A percentile compares a stretch with the other conserved stretches of the same genome.
phyloP scores from a whole-genome alignment of 2,329 filamentous ascomycete species.

The Talaromyces albobiverticillius region DNA sequence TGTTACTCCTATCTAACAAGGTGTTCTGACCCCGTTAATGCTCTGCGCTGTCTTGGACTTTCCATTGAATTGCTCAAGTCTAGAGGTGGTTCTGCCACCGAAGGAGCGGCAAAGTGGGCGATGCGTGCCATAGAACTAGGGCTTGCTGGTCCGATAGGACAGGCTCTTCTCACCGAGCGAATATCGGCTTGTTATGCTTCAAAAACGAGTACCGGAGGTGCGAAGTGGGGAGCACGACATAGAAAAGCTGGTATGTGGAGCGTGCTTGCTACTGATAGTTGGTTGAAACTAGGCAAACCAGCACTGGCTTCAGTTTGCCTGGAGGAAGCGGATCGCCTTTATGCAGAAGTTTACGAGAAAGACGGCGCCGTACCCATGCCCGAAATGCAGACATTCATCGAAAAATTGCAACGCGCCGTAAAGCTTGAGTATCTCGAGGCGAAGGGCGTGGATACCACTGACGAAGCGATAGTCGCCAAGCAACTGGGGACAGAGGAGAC shows the following conservation, averaged over 20 bases:
- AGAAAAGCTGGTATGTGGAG: conserved; percentile 91
- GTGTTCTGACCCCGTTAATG: conserved; percentile 74
- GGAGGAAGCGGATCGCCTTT: conserved; percentile 61
- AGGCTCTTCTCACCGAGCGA: conserved; percentile 81
- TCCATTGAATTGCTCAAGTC: conserved; percentile 79
- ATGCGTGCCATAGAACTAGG: conserved; percentile 74
- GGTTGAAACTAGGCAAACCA: conserved; percentile 73
- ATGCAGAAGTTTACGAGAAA: conserved; percentile 42
- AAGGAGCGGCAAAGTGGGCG: conserved; percentile 85
- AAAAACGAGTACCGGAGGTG: conserved; percentile 64
- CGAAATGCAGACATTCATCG: conserved; percentile 50
- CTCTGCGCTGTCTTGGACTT: conserved; percentile 72
- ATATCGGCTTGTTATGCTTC: conserved; percentile 80
- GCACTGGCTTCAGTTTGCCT: conserved; percentile 76
- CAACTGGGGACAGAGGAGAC: conserved; percentile 36
- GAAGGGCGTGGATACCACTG: conserved; percentile 32
- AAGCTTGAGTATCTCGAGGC: conserved; percentile 44
- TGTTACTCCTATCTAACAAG: conserved; percentile 90
- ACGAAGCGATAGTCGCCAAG: conserved; percentile 28
- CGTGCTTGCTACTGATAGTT: conserved; percentile 76
- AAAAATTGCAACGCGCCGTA: conserved; percentile 42
- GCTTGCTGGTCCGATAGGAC: conserved; percentile 70
- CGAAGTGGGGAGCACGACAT: conserved; percentile 66
- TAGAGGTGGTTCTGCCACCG: conserved; percentile 73
- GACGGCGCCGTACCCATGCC: conserved; percentile 47